These are phyloP conservation scores for Excoecaria agallocha DNA, from an alignment of 345 rosid species.

Conservation along the genomic window DNA sequence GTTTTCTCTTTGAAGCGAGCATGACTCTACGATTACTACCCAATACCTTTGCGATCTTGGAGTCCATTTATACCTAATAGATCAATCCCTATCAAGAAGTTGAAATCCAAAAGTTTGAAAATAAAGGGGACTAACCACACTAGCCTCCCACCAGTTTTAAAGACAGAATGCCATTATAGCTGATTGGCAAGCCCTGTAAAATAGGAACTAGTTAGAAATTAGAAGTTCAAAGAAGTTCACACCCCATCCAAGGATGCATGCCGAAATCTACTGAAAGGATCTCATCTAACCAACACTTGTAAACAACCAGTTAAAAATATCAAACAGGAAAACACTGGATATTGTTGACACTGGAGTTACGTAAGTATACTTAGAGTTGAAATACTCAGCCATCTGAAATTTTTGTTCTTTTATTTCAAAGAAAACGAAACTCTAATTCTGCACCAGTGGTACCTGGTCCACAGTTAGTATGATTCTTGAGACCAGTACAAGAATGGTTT, in stretches of 20 bases:
- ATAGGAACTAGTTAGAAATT: conserved; percentile 7
- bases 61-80: conserved; percentile 53
- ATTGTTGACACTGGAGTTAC: not conserved
- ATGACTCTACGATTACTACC: conserved; percentile 28
- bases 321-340: not conserved
- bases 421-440: not conserved
- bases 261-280: not conserved
- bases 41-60: conserved; percentile 25
- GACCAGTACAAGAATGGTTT: not conserved
- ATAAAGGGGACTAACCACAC: conserved; percentile 30
- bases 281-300: not conserved
- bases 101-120: conserved; percentile 41
- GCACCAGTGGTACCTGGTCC: not conserved
- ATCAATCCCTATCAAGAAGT: conserved; percentile 48
- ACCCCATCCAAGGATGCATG: not conserved
- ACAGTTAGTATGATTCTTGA: not conserved
- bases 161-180: conserved; percentile 32
- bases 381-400: not conserved
- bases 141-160: conserved; percentile 41
- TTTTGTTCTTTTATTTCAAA: not conserved
- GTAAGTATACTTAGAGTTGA: not conserved
- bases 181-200: conserved; percentile 34
- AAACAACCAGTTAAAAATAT: not conserved
- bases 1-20: conserved; percentile 51
- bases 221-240: not conserved